These are phyloP conservation scores for Phytopythium ostracodes DNA, from an alignment of 352 stramenopile genomes.

Conservation along the genomic window DNA sequence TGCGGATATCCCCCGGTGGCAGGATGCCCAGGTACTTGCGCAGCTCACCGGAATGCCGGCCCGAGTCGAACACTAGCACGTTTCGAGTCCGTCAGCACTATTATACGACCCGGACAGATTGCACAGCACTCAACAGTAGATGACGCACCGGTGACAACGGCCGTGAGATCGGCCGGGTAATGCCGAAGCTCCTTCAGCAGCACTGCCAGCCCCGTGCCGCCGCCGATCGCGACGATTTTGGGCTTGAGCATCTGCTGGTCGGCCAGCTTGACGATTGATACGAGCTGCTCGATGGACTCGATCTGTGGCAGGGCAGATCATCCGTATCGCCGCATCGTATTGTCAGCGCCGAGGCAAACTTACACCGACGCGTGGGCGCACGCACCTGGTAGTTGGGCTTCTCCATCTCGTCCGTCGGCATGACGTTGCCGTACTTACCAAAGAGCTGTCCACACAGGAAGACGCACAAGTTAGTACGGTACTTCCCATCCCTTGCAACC, in stretches of 20 bases:
- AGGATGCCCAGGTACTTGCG: constrained; percentile 83
- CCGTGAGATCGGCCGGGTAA: constrained; percentile 82
- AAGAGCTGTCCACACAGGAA: constrained; percentile 44
- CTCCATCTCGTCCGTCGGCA: constrained; percentile 82
- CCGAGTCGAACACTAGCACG: constrained; percentile 73
- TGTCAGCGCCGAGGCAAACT: too few species aligned
- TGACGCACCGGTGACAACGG: constrained; percentile 64
- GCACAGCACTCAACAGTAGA: neutral
- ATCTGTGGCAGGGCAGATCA: constrained; percentile 33
- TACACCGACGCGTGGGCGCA: too few species aligned
- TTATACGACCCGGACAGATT: neutral
- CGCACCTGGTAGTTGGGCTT: constrained; percentile 74
- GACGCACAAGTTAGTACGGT: neutral
- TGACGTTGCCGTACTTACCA: constrained; percentile 80
- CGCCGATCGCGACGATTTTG: constrained; percentile 82
- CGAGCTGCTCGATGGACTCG: constrained; percentile 68
- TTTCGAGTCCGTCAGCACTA: neutral
- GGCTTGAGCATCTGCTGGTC: constrained; percentile 76
- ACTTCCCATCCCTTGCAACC: neutral
- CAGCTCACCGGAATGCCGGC: constrained; percentile 71
- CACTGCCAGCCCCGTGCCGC: constrained; percentile 75
- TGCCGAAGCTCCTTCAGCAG: constrained; percentile 81
- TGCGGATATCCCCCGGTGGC: constrained; percentile 80
- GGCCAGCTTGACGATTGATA: constrained; percentile 68
- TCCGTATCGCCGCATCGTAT: neutral